Evolutionary conservation across 169 alveolate species (phyloP), one percentile per base, ranked within the genome.

Genomic region (Babesia sp.): DNA sequence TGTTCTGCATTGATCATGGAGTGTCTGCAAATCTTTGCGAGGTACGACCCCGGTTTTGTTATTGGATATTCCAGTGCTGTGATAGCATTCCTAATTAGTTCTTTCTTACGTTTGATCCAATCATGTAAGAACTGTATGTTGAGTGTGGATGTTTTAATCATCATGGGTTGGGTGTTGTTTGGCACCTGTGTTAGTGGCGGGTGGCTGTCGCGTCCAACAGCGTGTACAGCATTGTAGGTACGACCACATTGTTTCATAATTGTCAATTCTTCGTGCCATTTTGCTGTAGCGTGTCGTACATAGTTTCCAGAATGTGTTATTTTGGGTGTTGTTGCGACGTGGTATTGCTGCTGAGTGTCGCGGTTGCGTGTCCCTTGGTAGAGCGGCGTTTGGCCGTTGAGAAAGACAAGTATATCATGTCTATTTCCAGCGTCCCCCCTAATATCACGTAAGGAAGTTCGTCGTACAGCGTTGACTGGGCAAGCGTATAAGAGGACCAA

Each of bases 1-100:
- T 36, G 64, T 31, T 64, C 74, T 2, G 51, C 34, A n/a, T 20
- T 45, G 11, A 16, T 37, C 74, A 64, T 48, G 51, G 24, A 36
- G 50, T 41, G 24, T 28, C 50, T 3, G 34, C 74, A 45, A 34
- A n/a, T 33, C 18, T 36, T 28, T 20, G 18, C n/a, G n/a, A 64
- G 51, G 31, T 28, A 64, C 9, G 61, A 5, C 18, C 74, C 61
- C 36, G 74, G 74, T 9, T 12, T 37, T 20, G 48, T 7, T 8
- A 33, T 9, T 3, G 31, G 45, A 8, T 33, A 12, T 9, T 3
- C 28, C 1, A 31, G 4, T 24, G 45, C 2, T 12, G 24, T 28
- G 51, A 33, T 22, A 5, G 20, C 50, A 31, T 50, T 16, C 36
- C 14, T 28, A 0, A 57, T 0, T 26, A 12, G 26, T 7, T 7